These are phyloP conservation scores for Jasminum sambac DNA, from an alignment of 257 asterid species.

Conservation along the genomic window DNA sequence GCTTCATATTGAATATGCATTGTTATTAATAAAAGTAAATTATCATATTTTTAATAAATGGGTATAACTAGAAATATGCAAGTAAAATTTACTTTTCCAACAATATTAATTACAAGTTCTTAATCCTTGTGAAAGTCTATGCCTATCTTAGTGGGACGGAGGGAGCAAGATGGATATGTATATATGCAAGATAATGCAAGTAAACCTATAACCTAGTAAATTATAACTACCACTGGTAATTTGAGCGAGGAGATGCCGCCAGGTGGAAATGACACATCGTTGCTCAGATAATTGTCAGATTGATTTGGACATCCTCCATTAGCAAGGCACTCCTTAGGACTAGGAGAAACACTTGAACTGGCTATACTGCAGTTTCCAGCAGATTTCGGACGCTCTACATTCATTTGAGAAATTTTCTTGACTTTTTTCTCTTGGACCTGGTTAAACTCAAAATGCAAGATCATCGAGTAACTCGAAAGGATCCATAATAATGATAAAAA, in stretches of 20 bases:
- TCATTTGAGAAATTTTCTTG: constrained; percentile 62
- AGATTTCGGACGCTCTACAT: constrained; percentile 46
- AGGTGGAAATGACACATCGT: constrained; percentile 46
- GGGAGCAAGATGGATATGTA: constrained; percentile 8
- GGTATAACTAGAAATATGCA: too few relatives aligned
- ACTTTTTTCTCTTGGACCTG: constrained; percentile 85
- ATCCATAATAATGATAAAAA: background rate
- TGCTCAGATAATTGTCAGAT: constrained; percentile 49
- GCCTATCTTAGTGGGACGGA: too few relatives aligned
- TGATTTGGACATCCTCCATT: constrained; percentile 52
- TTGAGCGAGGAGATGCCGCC: constrained; percentile 58
- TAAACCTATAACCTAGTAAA: constrained; percentile 36
- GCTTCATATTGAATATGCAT: too few relatives aligned
- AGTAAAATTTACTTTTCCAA: too few relatives aligned
- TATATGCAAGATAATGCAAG: constrained; percentile 12
- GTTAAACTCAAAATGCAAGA: constrained; percentile 25
- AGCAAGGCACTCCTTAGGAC: constrained; percentile 47
- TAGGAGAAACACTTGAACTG: constrained; percentile 50
- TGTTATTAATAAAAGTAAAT: too few relatives aligned
- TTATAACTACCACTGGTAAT: constrained; percentile 83
- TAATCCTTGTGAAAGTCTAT: too few relatives aligned
- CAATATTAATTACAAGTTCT: too few relatives aligned
- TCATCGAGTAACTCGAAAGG: background rate
- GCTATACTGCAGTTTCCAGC: constrained; percentile 55
- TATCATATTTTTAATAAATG: too few relatives aligned